Base-by-base conservation (phyloP, 1,284 basidiomycete species). In the Malassezia japonica region DNA sequence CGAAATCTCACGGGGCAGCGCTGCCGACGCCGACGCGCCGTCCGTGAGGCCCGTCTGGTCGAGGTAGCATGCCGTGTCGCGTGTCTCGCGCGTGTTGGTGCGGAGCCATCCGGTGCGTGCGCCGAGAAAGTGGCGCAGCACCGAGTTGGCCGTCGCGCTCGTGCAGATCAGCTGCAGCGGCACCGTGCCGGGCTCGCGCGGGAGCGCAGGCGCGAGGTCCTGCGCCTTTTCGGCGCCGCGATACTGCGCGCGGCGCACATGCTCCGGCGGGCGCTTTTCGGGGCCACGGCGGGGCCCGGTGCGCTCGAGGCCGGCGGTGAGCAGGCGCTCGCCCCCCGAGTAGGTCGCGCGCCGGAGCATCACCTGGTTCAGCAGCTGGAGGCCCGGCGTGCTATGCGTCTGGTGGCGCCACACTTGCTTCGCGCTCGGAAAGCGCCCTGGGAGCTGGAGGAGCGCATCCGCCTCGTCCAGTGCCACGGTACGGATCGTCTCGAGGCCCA, bases 41-140 rank as follows among this genome's bases (percentile, higher is more conserved):
- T 49, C 57, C 44, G 60, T 67, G 28, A 70, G 32, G 0, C 70
- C 70, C 2, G 66, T 70, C 25, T 66, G 48, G 36, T 72, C 70
- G 41, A 70, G 60, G 65, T 68, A 72, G 4, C 53, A 50, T n/a
- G 66, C 67, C n/a, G 55, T 48, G 24, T 48, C 49, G 23, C 23
- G 25, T 32, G 40, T 44, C 33, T 62, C 64, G 44, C 56, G 59
- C 28, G 58, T 56, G 24, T 65, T 66, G 2, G 64, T 63, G 2
- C 69, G 58, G 34, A 70, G 46, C 70, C 70, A 72, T 21, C 70
- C 70, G 1, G 70, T 72, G 6, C 66, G 57, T 5, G 66, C 65
- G 24, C 61, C 66, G 28, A 72, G 55, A 38, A 70, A 72, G 49
- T 72, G 62, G 24, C 70, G 61, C 50, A 72, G 50, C 8, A 72